phyloP scores from a whole-genome alignment of 2,329 filamentous ascomycete genomes.

The Fusarium xylarioides region DNA sequence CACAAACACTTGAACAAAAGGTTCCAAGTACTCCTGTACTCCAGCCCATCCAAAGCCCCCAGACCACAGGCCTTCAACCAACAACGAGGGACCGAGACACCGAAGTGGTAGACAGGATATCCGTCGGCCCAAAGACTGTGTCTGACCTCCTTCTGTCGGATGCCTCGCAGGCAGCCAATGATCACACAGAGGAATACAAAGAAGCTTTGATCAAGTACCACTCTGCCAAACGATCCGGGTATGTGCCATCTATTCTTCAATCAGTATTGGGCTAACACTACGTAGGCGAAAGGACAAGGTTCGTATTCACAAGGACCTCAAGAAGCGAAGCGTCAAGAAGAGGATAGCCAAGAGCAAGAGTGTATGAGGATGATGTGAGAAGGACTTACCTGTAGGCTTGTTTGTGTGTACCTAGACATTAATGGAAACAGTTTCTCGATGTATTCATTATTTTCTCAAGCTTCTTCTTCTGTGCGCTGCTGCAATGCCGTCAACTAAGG shows the following conservation, averaged over 20 bases:
- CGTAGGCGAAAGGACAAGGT: neutral
- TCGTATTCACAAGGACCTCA: neutral
- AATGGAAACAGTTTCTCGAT: neutral
- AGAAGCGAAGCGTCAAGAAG: neutral
- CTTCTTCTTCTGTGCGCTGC: neutral
- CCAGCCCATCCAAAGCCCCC: neutral
- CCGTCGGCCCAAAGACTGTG: constrained; percentile 4
- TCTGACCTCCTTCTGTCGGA: constrained; percentile 7
- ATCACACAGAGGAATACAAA: neutral
- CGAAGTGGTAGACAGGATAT: neutral
- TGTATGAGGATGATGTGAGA: neutral
- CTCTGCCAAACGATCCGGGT: neutral
- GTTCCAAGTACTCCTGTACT: neutral
- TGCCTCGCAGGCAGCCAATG: neutral
- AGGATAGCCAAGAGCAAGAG: neutral
- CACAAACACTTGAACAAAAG: neutral
- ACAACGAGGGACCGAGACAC: neutral
- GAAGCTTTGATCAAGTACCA: neutral
- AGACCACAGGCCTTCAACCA: neutral
- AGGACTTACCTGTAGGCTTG: neutral
- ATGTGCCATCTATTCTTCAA: neutral
- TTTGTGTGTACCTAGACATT: neutral
- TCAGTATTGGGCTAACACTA: neutral
- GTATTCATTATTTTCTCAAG: neutral
- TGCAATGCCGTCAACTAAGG: neutral